Evolutionary conservation across 139 green algal species (phyloP), one percentile per base, ranked within the genome.

Genomic region (Auxenochlorella protothecoides): DNA sequence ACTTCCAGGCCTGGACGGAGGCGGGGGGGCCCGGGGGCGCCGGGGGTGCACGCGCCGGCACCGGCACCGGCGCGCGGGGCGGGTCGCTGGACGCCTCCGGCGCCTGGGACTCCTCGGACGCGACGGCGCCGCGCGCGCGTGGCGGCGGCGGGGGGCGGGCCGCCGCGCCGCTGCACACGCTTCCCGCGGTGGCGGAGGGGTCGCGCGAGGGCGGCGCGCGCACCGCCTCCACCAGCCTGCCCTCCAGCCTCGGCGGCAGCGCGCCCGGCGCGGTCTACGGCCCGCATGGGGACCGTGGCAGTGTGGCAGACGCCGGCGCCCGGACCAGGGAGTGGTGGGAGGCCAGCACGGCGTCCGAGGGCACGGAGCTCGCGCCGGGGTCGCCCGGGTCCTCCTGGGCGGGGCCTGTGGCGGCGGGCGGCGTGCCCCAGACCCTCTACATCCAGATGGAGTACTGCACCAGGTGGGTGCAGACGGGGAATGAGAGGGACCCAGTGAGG

Each of bases 381-480:
- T 44, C 27, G 9, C 57, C 57, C 57, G 57, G 9, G 57, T 62
- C 57, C 57, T 62, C 57, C 11, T 62, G 9, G 56, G 12, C 61
- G 6, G 10, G 14, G 57, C 65, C 56, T 53, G 51, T 8, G 52
- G 9, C 5, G 16, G 62, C 13, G 68, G 14, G 54, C 68, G 10
- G 13, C 6, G 70, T 0, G 59, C 68, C 73, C 59, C 84, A 91
- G 81, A 74, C 88, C 72, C 83, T 97, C 68, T 95, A 91, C 81
- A 96, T 97, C 71, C 90, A 96, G 83, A 97, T 97, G 92, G 92
- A 97, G 83, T 94, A 88, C 79, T 97, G 92, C 75, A 81, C 84
- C 0, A 68, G 84, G 63, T 67, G 63, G 44, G 63, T 5, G 14
- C 63, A 70, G 71, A 44, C 27, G 27, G 27, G 27, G 0, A 44